Evolutionary conservation across 345 rosid species (phyloP), one percentile per base, ranked within the genome.

Genomic region (Iberis pinnata): DNA sequence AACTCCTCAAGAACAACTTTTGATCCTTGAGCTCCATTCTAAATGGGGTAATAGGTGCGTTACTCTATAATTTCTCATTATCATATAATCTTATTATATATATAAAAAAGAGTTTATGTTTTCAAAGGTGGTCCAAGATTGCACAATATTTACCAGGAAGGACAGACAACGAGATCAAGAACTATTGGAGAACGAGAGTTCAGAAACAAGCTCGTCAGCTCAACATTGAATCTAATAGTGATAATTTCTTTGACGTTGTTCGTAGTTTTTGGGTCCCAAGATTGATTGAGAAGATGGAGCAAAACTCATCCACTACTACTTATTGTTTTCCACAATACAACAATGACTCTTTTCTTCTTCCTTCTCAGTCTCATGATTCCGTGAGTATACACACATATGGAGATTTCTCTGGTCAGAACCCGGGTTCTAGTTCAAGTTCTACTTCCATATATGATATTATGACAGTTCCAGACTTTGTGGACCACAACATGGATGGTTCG

Each of bases 111-210:
- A n/a, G n/a, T n/a, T 38, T 13, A 1, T 2, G 11, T 14, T 9
- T 41, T n/a, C 22, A 1, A 36, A 89, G 95, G 72, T 89, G 95
- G 95, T 86, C 95, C 10, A 81, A 80, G 64, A 89, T 89, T 31
- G 95, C 97, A 33, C 95, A 82, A 61, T 77, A 82, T 60, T 73
- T 89, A 2, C 97, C 97, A 0, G 97, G 97, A 43, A 78, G 96
- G 71, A 89, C 97, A 1, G 97, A 89, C 52, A 89, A 89, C 17
- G 95, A 86, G 61, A 86, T 89, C 53, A 89, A 89, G 79, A 86
- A 89, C 56, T 89, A 89, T 16, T 89, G 97, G 95, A 83, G 97
- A 73, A 89, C 97, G 7, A 62, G 97, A 57, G 97, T 89, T 53
- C 95, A 86, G 43, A 89, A 82, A 53, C 95, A 86, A 61, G 97